Evolutionary conservation across 306 rosid genomes (phyloP), one percentile per base, ranked within the genome.

Genomic region (Begonia loranthoides): DNA sequence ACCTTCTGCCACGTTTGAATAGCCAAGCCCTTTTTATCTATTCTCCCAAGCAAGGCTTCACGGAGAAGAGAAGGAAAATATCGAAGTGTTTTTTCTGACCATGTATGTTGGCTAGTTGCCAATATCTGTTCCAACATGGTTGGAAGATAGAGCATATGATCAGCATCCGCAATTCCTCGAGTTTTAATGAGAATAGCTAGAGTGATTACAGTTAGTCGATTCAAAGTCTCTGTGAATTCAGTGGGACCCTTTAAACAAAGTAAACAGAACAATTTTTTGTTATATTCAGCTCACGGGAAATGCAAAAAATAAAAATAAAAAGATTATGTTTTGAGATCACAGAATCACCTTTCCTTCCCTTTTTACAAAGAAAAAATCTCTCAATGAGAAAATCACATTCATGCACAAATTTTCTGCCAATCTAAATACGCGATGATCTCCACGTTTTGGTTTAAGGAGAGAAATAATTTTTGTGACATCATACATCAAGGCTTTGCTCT

Each of bases 1-100:
- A 90, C 99, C 99, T 82, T 81, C 69, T 86, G 99, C 99, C 99
- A 90, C 55, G 77, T 61, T 74, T 90, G 95, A 71, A 90, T 83
- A 41, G 82, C 81, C 41, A 69, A 73, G 49, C 92, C 72, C 70
- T 92, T 75, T 71, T 80, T 82, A 76, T 86, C 94, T 22, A 66
- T 73, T 45, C 88, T 78, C 34, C 79, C 76, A 57, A 72, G 67
- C 85, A 90, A 69, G 15, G 81, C 79, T 16, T 86, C 94, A 54
- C 88, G 95, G 51, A 90, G 68, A 73, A 83, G 78, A 16, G 94
- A 17, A 59, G 99, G 99, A 64, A 90, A 90, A 78, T 76, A 69
- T 24, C 76, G 73, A 5, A 86, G 73, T 41, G 99, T 90, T 78
- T 80, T 82, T 54, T 90, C 95, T 13, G 99, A 90, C 99, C 99